phyloP scores from a whole-genome alignment of 78 protist genomes.

The Dictyostelium citrinum region DNA sequence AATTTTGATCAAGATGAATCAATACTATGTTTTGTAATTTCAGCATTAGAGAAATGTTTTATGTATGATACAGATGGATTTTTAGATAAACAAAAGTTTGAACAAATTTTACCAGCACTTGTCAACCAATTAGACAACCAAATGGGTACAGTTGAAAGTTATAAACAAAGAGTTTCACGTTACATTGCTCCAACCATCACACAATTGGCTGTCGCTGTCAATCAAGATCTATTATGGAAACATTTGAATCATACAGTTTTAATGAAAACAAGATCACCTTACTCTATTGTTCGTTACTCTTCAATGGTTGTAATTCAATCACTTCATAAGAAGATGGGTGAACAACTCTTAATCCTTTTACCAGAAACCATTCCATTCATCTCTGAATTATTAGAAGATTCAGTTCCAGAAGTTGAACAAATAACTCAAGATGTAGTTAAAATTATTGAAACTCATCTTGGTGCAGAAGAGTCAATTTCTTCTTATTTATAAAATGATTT shows the following conservation, averaged over 20 bases:
- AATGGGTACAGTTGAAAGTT: constrained; percentile 40
- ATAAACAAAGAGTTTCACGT: not conserved
- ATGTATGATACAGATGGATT: constrained; percentile 41
- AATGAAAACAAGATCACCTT: constrained; percentile 76
- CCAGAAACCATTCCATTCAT: constrained; percentile 89
- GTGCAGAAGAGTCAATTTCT: constrained; percentile 59
- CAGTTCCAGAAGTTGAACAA: constrained; percentile 77
- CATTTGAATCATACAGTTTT: constrained; percentile 75
- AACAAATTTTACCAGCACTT: constrained; percentile 52
- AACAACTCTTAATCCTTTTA: constrained; percentile 68
- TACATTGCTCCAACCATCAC: constrained; percentile 66
- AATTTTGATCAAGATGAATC: constrained; percentile 6
- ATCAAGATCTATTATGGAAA: constrained; percentile 83
- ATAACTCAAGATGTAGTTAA: constrained; percentile 61
- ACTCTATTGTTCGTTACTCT: constrained; percentile 39
- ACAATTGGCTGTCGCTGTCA: constrained; percentile 77
- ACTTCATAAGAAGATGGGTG: constrained; percentile 82
- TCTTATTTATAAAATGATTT: constrained; percentile 24
- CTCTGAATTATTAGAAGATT: constrained; percentile 86
- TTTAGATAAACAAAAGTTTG: constrained; percentile 64
- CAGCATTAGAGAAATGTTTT: constrained; percentile 67
- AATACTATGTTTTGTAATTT: constrained; percentile 6
- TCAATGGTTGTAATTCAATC: constrained; percentile 51
- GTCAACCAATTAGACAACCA: constrained; percentile 78
- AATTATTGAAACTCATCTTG: constrained; percentile 79